Evolutionary conservation across 139 green algal genomes (phyloP), one percentile per base, ranked within the genome.

Genomic region (Penium margaritaceum): DNA sequence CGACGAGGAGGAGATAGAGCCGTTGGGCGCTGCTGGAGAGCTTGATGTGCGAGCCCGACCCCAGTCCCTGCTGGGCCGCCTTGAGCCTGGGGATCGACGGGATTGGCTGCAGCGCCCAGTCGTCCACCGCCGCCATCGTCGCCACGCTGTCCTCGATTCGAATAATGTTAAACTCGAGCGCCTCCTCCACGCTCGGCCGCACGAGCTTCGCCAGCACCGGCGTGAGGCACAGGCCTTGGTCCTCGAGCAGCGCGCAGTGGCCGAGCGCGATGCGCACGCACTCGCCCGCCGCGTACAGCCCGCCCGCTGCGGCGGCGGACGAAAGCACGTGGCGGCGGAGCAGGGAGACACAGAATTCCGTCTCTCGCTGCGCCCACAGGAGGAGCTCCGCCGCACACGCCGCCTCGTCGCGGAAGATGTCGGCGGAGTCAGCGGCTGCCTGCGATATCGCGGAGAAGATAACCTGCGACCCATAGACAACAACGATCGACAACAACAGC

Each of bases 381-480:
- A 70, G 9, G 9, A 70, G 62, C 5, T 73, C 72, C 36, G 72
- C 76, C 47, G 72, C 62, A 37, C 21, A 74, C 29, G 46, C 63
- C 0, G 72, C 63, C 57, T 81, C 35, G 14, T 61, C 41, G 0
- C 71, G 70, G 81, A 81, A 81, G 15, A 81, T 44, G 55, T 14
- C 33, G 6, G 30, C 51, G 29, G 75, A 78, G 69, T 81, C 75
- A 0, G 32, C 74, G 39, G 68, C 69, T n/a, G 75, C 75, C 27
- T 65, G 44, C 0, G 69, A 51, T 24, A 81, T 78, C 4, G 75
- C 41, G 17, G 75, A 78, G 43, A 81, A 81, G 27, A 81, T 70
- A n/a, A 57, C 21, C 46, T 57, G 32, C 62, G n/a, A n/a, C n/a
- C n/a, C n/a, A n/a, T n/a, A n/a, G n/a, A n/a, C n/a, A n/a, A n/a